Conservation (phyloP, 2,329 filamentous ascomycete genomes). For the Fusarium cyanostomum region DNA sequence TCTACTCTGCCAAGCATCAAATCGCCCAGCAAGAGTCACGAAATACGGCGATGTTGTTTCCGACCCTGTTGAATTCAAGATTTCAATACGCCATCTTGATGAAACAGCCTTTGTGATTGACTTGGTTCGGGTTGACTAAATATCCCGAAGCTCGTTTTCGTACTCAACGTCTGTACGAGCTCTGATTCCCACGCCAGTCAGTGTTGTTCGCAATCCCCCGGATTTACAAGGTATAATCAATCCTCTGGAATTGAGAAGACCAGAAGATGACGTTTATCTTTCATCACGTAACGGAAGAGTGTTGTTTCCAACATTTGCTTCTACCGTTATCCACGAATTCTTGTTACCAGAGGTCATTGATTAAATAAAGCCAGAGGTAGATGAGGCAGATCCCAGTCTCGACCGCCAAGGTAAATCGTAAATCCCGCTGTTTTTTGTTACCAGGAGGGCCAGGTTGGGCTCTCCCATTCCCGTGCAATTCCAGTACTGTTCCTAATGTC, state of each 20-base stretch:
- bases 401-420: too few species aligned
- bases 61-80: neutral
- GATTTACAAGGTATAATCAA: neutral
- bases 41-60: neutral
- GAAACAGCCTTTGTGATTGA: neutral
- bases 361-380: neutral
- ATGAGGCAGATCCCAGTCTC: neutral
- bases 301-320: too few species aligned
- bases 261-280: neutral
- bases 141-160: constrained; percentile 4
- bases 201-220: neutral
- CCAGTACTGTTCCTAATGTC: neutral
- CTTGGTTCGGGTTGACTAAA: neutral
- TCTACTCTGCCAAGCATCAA: constrained; percentile 1
- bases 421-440: too few species aligned
- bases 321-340: too few species aligned
- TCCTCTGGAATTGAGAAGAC: neutral
- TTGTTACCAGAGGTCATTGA: too few species aligned
- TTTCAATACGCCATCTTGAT: neutral
- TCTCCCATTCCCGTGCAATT: neutral
- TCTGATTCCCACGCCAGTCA: too few species aligned
- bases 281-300: too few species aligned
- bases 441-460: too few species aligned
- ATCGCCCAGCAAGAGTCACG: constrained; percentile 4
- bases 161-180: neutral